Evolutionary conservation across 169 alveolate species (phyloP), one percentile per base, ranked within the genome.

Genomic region (Theileria equi): DNA sequence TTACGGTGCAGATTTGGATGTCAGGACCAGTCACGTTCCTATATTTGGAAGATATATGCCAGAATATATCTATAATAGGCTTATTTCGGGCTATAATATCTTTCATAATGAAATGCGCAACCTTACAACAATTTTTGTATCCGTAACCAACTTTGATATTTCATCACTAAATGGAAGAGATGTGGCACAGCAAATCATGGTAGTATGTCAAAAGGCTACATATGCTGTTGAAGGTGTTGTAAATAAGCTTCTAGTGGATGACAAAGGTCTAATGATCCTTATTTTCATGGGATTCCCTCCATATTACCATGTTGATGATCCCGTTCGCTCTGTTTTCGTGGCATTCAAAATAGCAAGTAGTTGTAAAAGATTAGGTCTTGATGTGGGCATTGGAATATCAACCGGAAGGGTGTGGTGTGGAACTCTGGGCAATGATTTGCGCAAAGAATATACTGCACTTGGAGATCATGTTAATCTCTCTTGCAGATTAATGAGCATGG

Each of bases 381-480:
- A 69, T 26, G 88, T 88, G 1, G 86, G 94, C 26, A 72, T 88
- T 13, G 94, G 94, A 1, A 81, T 89, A 5, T 78, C 91, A 21
- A 88, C 94, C 1, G 94, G 94, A 0, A 63, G 70, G 29, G 92
- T 88, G 11, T 89, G 94, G 94, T 88, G 92, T 77, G 94, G 94
- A 6, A 80, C 88, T 5, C 72, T 89, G 44, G 94, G 94, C 3
- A 88, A 89, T 54, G 81, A 81, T 41, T 81, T 88, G 6, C 65
- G 94, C 26, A 89, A 84, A 21, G 94, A 89, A 32, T 89, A 88
- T 45, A 89, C 94, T 10, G 89, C 92, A 5, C 62, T 89, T 19
- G 94, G 94, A 1, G 93, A 89, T 52, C 57, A 84, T 3, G 93
- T 89, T 5, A 89, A 89, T 44, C 65, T 88, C 1, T 78, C 94